Evolutionary conservation across 2,329 filamentous ascomycete genomes (phyloP).

Genomic region (Fusarium albidum): DNA sequence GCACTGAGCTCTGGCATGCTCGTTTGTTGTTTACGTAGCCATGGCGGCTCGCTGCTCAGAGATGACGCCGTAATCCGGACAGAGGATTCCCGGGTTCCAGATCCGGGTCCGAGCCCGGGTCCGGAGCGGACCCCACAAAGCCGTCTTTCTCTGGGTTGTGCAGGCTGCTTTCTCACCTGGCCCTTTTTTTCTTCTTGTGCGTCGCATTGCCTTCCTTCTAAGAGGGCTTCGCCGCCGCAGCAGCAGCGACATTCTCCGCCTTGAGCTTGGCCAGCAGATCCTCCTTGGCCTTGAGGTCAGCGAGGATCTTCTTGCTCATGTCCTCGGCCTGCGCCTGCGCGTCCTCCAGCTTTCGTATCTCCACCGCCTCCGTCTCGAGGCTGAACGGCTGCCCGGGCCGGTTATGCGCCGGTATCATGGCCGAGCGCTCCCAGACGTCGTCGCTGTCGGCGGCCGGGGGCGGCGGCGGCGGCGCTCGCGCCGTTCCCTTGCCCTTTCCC

Average conservation of each 20-base stretch:
- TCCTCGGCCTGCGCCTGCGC: slow-evolving; percentile 71
- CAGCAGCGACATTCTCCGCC: slow-evolving; percentile 62
- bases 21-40: too few relatives aligned
- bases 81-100: too few relatives aligned
- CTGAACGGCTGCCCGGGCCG: slow-evolving; percentile 77
- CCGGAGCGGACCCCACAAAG: background rate
- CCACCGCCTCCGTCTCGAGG: slow-evolving; percentile 71
- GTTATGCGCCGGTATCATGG: slow-evolving; percentile 75
- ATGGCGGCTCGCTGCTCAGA: too few relatives aligned
- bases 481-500: slow-evolving; percentile 58
- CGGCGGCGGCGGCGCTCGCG: slow-evolving; percentile 50
- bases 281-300: slow-evolving; percentile 71
- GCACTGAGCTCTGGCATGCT: too few relatives aligned
- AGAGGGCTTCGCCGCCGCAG: slow-evolving; percentile 42
- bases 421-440: slow-evolving; percentile 71
- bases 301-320: slow-evolving; percentile 66
- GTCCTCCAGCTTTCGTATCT: slow-evolving; percentile 68
- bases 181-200: slow-evolving; percentile 3
- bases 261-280: slow-evolving; percentile 67
- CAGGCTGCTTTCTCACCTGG: slow-evolving; percentile 1
- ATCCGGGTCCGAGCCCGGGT: too few relatives aligned
- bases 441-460: slow-evolving; percentile 51
- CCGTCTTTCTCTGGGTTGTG: background rate
- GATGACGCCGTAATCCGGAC: too few relatives aligned
- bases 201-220: slow-evolving; percentile 32